phyloP scores from a whole-genome alignment of 1,284 basidiomycete genomes.

The Neolentinus lepideus region DNA sequence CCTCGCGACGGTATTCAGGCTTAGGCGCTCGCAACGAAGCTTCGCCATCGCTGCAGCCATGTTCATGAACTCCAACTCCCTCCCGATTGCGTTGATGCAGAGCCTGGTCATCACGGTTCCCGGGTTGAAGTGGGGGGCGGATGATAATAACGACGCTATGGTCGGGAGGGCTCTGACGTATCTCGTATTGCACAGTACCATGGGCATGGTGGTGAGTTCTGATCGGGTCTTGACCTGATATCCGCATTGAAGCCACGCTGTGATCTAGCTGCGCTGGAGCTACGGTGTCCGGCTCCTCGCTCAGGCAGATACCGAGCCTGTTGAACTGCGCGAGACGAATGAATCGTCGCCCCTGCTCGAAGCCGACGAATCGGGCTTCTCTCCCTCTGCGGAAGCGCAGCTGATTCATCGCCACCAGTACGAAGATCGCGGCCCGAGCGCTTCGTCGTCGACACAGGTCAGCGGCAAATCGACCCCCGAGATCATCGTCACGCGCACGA shows the following conservation, averaged over 20 bases:
- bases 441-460: not conserved
- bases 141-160: conserved; percentile 84
- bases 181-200: conserved; percentile 86
- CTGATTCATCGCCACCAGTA: conserved; percentile 14
- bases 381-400: conserved; percentile 16
- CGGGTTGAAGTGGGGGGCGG: conserved; percentile 74
- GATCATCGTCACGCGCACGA: not conserved
- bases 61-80: conserved; percentile 91
- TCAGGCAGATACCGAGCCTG: conserved; percentile 53
- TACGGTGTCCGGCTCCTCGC: conserved; percentile 79
- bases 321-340: conserved; percentile 18
- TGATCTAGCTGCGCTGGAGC: conserved; percentile 75
- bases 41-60: conserved; percentile 83
- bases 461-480: not conserved
- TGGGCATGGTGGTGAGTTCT: conserved; percentile 81
- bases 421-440: conserved; percentile 7
- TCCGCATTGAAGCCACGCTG: not conserved
- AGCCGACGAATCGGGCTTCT: conserved; percentile 18
- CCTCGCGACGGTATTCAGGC: conserved; percentile 41
- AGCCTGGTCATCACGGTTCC: conserved; percentile 83
- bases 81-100: conserved; percentile 91
- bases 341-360: conserved; percentile 17
- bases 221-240: not conserved
- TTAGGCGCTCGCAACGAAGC: conserved; percentile 62
- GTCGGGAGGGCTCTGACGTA: conserved; percentile 90